Percentiles rank a stretch among this genome's conserved stretches.
Conservation (phyloP, 441 rosid species). For the Corymbia calophylla region DNA sequence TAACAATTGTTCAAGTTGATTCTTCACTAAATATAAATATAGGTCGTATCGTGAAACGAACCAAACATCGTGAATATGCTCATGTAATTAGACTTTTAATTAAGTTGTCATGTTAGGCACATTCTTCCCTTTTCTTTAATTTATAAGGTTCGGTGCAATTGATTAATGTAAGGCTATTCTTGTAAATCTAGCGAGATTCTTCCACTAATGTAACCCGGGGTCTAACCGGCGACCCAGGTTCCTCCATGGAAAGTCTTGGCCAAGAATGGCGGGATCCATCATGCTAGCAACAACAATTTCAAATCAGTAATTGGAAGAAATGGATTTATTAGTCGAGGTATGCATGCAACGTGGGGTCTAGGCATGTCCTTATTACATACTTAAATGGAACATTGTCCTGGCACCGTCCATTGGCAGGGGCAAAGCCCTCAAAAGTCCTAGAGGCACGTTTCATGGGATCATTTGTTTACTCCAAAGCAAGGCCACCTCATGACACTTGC, state of each 20-base stretch:
- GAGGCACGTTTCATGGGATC: neutral
- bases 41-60: neutral
- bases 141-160: neutral
- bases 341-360: neutral
- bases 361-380: neutral
- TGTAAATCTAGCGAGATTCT: neutral
- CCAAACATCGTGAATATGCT: accelerated
- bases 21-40: neutral
- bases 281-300: neutral
- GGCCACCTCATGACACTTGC: neutral
- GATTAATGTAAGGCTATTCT: neutral
- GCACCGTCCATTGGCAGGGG: neutral
- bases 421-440: neutral
- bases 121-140: neutral
- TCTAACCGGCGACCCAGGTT: neutral
- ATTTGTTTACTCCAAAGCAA: neutral
- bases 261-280: neutral
- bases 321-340: neutral
- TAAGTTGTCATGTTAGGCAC: neutral
- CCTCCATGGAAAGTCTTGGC: neutral
- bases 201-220: neutral
- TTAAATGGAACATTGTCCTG: neutral
- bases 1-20: neutral
- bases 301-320: neutral
- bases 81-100: neutral